Conservation (phyloP, 129 eudicot genomes). For the Apium graveolens region DNA sequence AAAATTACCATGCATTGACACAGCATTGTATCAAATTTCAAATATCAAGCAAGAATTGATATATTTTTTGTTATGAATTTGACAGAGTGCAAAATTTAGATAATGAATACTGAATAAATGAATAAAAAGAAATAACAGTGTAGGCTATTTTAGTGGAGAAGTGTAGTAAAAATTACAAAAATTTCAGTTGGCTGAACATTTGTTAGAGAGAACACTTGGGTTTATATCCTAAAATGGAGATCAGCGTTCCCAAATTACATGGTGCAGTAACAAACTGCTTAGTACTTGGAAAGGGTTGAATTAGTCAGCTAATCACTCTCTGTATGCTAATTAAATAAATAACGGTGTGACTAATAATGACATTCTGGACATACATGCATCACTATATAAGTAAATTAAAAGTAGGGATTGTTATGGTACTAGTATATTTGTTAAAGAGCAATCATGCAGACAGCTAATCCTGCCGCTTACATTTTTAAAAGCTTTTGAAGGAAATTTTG, state of each 20-base stretch:
- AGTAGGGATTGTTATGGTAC: too few relatives aligned
- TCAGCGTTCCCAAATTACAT: not conserved
- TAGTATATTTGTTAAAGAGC: too few relatives aligned
- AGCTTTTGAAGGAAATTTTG: too few relatives aligned
- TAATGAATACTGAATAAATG: not conserved
- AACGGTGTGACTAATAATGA: too few relatives aligned
- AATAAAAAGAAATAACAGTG: not conserved
- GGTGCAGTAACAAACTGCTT: not conserved
- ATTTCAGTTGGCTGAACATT: not conserved
- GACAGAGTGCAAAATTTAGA: not conserved
- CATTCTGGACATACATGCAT: not conserved
- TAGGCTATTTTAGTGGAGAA: not conserved
- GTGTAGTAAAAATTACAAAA: not conserved
- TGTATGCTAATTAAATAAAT: too few relatives aligned
- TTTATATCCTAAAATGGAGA: not conserved
- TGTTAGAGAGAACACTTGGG: not conserved
- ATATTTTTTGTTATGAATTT: too few relatives aligned
- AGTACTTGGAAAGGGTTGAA: not conserved
- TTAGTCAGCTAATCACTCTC: not conserved
- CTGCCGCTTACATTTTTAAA: too few relatives aligned
- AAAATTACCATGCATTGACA: not conserved
- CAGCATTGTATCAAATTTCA: not conserved
- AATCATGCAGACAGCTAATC: conserved; percentile 7
- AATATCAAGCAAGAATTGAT: too few relatives aligned
- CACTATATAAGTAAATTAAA: too few relatives aligned